phyloP scores from a whole-genome alignment of 2,329 filamentous ascomycete genomes.

The Pezizomycotina sp. region DNA sequence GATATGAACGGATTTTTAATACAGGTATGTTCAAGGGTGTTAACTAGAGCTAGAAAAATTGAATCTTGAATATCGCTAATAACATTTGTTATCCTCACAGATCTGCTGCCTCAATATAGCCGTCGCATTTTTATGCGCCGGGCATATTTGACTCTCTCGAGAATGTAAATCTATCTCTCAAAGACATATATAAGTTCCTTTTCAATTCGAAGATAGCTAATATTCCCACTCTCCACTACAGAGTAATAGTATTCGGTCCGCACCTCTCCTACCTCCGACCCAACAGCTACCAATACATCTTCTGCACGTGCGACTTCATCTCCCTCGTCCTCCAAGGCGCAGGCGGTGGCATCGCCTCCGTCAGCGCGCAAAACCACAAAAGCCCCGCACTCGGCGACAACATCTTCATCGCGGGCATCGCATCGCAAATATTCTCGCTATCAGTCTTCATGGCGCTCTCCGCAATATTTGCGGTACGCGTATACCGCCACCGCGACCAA shows the following conservation, averaged over 20 bases:
- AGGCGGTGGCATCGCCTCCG: conserved; percentile 42
- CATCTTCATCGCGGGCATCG: conserved; percentile 49
- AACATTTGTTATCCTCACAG: conserved; percentile 40
- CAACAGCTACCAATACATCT: conserved; percentile 41
- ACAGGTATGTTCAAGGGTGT: too few species aligned
- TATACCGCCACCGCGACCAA: conserved; percentile 16
- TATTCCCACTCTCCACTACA: conserved; percentile 26
- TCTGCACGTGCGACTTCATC: conserved; percentile 42
- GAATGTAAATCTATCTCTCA: conserved; percentile 18
- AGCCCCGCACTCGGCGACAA: conserved; percentile 36
- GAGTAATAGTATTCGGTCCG: conserved; percentile 38
- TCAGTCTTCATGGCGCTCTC: conserved; percentile 38
- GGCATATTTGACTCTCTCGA: conserved; percentile 43
- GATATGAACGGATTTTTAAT: conserved; percentile 16
- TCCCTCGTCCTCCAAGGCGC: conserved; percentile 43
- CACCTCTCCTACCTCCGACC: conserved; percentile 35
- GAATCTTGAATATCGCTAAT: conserved; percentile 8
- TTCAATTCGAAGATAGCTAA: conserved; percentile 11
- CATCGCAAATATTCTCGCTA: conserved; percentile 44
- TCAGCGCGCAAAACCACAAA: conserved; percentile 27
- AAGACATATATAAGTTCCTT: not conserved
- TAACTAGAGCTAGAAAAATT: not conserved
- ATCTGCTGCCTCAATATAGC: conserved; percentile 47
- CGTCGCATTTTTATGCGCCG: conserved; percentile 47
- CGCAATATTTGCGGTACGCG: conserved; percentile 36